Percentiles rank a stretch among this genome's conserved stretches.
Evolutionary conservation across 345 rosid species (phyloP).

Genomic region (Citrus reticulata): DNA sequence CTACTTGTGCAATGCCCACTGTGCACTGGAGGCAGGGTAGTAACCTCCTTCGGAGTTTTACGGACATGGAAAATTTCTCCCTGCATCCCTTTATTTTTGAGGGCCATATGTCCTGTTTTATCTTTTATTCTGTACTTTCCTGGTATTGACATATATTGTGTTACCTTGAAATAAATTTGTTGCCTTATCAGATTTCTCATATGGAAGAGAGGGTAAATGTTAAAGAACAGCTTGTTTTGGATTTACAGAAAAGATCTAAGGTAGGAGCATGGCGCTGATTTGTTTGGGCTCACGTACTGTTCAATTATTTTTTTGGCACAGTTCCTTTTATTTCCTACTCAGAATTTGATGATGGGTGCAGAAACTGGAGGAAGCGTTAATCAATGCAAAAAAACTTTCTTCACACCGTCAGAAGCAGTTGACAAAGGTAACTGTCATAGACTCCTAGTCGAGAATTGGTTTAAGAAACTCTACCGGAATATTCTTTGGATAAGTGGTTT

Average conservation of each 20-base stretch:
- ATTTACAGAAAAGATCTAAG: constrained; percentile 61
- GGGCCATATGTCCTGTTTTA: background rate
- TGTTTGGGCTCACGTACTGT: background rate
- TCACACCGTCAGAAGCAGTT: constrained; percentile 56
- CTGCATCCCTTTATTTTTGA: background rate
- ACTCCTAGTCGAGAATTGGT: background rate
- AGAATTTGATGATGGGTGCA: constrained; percentile 35
- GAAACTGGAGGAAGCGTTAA: constrained; percentile 71
- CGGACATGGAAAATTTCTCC: background rate
- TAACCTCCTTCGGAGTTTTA: background rate
- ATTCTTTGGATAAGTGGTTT: constrained; percentile 12
- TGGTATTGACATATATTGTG: background rate
- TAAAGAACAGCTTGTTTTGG: constrained; percentile 42
- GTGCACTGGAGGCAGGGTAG: background rate
- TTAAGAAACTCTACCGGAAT: constrained; percentile 9
- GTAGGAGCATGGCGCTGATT: constrained; percentile 23
- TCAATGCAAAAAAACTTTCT: constrained; percentile 55
- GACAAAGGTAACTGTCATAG: constrained; percentile 49
- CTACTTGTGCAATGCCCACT: background rate
- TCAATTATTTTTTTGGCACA: background rate
- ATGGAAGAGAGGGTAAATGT: constrained; percentile 49
- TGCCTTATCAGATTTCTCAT: constrained; percentile 43
- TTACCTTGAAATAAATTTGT: background rate
- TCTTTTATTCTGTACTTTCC: background rate
- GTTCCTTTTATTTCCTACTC: constrained; percentile 8